Base-by-base conservation (phyloP, 2,329 filamentous ascomycete genomes). In the Sporothrix variecibatus region DNA sequence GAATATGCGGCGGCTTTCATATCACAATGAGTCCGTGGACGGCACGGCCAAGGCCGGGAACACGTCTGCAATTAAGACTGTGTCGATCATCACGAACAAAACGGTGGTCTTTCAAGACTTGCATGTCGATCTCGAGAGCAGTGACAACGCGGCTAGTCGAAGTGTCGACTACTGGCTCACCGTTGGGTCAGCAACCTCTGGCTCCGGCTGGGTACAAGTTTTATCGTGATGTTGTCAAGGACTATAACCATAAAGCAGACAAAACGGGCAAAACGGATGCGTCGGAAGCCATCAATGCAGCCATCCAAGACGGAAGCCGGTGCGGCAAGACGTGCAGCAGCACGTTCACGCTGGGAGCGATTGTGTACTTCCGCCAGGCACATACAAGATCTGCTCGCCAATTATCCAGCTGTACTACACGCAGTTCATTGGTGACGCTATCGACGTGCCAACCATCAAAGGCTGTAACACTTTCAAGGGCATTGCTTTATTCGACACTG, bases 381-480 rank as follows among this genome's bases (percentile, higher is more conserved):
- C 91, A 2, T 96, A 95, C 79, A 78, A 91, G 5, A 89, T 95
- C 75, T 92, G 88, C 70, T 86, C 85, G 76, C 92, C 93, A 6
- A 90, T 96, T 75, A 82, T 93, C 58, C 90, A 92, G 80, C 90
- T 91, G 82, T 96, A 95, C 83, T 94, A 94, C 80, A 94, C 93
- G 1, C 91, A 94, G 81, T 86, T 96, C 75, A 87, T 94, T 40
- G 93, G 93, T 56, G 91, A 95, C 81, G 89, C 91, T 11, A 85
- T 84, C 26, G 81, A 86, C 75, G 85, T 87, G 73, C 84, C 92
- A 6, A 84, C 34, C 20, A 84, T 91, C 72, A 87, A 87, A 77
- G 88, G 2, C 83, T 85, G 0, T 76, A 85, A 0, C 82, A 82
- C 73, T 91, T 91, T 77, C 72, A 77, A 7, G 85, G 82, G 49